phyloP scores from a whole-genome alignment of 768 basidiomycete species.

The Omphalotus guepiniiformis region DNA sequence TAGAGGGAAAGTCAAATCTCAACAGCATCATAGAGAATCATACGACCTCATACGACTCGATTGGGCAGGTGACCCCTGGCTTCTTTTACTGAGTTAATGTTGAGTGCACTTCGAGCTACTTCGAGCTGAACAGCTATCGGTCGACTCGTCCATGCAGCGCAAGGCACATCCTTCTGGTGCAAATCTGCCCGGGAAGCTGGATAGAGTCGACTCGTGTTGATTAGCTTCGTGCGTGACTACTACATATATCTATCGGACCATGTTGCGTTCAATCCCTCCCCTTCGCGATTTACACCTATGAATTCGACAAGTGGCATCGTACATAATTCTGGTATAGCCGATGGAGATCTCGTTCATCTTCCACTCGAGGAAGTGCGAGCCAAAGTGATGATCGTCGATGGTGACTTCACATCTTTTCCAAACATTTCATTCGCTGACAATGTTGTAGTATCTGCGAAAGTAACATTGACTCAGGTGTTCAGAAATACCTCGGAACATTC shows the following conservation, averaged over 20 bases:
- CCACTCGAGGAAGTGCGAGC: conserved; percentile 38
- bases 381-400: conserved; percentile 38
- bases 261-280: background rate
- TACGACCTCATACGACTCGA: too few species aligned
- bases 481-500: conserved; percentile 30
- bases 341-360: conserved; percentile 19
- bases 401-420: conserved; percentile 20
- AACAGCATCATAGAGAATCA: too few species aligned
- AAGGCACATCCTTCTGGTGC: background rate
- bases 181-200: background rate
- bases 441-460: conserved; percentile 37
- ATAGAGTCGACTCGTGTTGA: conserved; percentile 3
- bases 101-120: too few species aligned
- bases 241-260: background rate
- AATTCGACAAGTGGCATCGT: conserved; percentile 5
- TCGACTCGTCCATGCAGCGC: too few species aligned
- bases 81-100: too few species aligned
- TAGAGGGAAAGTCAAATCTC: too few species aligned
- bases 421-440: background rate
- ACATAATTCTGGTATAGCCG: conserved; percentile 8
- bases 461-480: conserved; percentile 38
- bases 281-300: background rate
- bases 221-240: conserved; percentile 3
- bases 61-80: too few species aligned
- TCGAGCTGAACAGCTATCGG: too few species aligned